Evolutionary conservation across 108 stramenopile species (phyloP).

Genomic region (Nitzschia sp.): DNA sequence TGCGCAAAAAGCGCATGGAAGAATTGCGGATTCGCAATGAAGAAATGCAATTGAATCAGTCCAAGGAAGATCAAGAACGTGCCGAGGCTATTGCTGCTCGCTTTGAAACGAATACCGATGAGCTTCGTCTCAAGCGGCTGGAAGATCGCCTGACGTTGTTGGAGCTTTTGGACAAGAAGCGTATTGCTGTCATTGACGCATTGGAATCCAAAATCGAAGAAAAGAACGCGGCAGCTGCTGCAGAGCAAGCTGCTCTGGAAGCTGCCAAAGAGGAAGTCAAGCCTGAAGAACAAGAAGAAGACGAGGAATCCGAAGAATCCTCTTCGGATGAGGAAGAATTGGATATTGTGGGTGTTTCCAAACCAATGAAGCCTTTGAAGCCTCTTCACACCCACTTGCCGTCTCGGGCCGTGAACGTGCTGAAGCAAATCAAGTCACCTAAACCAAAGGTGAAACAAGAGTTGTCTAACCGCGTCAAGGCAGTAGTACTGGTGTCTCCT

Average conservation of each 20-base stretch:
- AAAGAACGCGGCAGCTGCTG: constrained; percentile 14
- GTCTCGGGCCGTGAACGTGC: constrained; percentile 23
- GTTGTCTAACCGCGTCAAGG: background rate
- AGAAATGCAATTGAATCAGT: constrained; percentile 62
- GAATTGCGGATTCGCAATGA: constrained; percentile 76
- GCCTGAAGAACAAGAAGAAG: constrained; percentile 12
- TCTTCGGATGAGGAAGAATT: constrained; percentile 38
- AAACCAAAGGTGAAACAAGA: constrained; percentile 5
- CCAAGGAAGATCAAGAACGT: constrained; percentile 69
- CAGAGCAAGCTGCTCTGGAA: constrained; percentile 6
- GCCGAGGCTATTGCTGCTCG: constrained; percentile 76
- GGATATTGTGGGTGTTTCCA: constrained; percentile 22
- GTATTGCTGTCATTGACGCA: constrained; percentile 41
- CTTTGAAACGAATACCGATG: constrained; percentile 83
- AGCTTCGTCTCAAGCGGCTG: constrained; percentile 58
- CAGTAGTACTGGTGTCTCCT: background rate
- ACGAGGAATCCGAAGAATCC: constrained; percentile 12
- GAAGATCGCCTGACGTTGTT: constrained; percentile 74
- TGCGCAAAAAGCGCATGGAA: constrained; percentile 69
- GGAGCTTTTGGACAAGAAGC: constrained; percentile 58
- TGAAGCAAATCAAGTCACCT: constrained; percentile 22
- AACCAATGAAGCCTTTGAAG: constrained; percentile 27
- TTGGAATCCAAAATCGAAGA: constrained; percentile 26
- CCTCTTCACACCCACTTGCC: constrained; percentile 19
- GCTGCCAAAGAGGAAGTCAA: constrained; percentile 47